A percentile compares a stretch with the other conserved stretches of the same genome.
These are phyloP conservation scores for Komagataella phaffii DNA, from an alignment of 805 yeast genomes.

Conservation along the genomic window DNA sequence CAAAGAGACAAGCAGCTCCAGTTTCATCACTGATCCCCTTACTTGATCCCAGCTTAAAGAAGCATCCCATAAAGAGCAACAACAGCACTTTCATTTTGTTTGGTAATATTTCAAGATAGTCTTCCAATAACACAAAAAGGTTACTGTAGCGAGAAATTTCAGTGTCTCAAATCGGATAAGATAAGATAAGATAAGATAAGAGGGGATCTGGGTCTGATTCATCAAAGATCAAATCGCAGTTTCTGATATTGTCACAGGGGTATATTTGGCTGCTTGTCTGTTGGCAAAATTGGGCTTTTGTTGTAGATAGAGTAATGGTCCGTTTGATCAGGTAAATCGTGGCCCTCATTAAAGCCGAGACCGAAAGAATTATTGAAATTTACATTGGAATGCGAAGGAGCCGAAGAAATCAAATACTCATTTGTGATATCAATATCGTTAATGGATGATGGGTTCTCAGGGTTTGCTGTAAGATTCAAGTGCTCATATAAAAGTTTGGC, in stretches of 20 bases:
- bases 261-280: not conserved
- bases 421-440: not conserved
- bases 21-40: not conserved
- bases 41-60: not conserved
- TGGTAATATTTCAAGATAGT: not conserved
- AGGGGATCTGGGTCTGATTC: not conserved
- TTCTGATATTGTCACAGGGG: not conserved
- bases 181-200: not conserved
- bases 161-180: not conserved
- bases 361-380: not conserved
- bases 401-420: not conserved
- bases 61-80: not conserved
- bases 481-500: not conserved
- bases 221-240: not conserved
- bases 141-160: not conserved
- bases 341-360: not conserved
- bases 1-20: not conserved
- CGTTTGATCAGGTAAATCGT: not conserved
- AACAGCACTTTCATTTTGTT: not conserved
- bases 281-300: not conserved
- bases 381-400: not conserved
- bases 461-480: not conserved
- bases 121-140: not conserved
- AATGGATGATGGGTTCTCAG: not conserved
- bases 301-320: not conserved